Evolutionary conservation across 1,284 basidiomycete species (phyloP).

Genomic region (Boletellus deceptivus): DNA sequence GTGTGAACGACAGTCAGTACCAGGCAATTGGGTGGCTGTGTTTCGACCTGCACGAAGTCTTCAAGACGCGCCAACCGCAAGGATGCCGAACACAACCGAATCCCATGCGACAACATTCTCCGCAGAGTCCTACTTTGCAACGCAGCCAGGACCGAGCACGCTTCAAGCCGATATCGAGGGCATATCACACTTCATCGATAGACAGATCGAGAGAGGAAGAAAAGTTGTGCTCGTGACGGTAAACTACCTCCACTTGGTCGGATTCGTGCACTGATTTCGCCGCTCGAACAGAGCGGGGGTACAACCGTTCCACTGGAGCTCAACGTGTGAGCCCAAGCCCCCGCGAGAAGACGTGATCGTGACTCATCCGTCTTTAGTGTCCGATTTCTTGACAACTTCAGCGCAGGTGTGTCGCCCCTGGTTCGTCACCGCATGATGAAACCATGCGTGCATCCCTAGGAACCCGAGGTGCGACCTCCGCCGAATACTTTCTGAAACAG

Average conservation of each 20-base stretch:
- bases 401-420: constrained; percentile 68
- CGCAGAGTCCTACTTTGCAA: constrained; percentile 84
- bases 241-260: constrained; percentile 34
- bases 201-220: constrained; percentile 60
- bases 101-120: constrained; percentile 51
- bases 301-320: constrained; percentile 94
- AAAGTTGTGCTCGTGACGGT: constrained; percentile 94
- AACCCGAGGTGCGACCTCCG: constrained; percentile 94
- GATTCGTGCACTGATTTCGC: constrained; percentile 6
- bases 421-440: not conserved
- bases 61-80: not conserved
- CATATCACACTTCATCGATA: constrained; percentile 71
- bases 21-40: constrained; percentile 12
- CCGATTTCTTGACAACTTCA: constrained; percentile 98
- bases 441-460: constrained; percentile 43
- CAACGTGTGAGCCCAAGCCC: constrained; percentile 79
- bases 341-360: constrained; percentile 18
- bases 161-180: constrained; percentile 64
- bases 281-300: constrained; percentile 75
- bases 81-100: constrained; percentile 18
- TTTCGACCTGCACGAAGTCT: no score
- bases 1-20: no score
- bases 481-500: constrained; percentile 93
- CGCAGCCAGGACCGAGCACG: constrained; percentile 70
- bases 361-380: constrained; percentile 57